Base-by-base conservation (phyloP, 768 basidiomycete genomes). In the Filobasidium floriforme region DNA sequence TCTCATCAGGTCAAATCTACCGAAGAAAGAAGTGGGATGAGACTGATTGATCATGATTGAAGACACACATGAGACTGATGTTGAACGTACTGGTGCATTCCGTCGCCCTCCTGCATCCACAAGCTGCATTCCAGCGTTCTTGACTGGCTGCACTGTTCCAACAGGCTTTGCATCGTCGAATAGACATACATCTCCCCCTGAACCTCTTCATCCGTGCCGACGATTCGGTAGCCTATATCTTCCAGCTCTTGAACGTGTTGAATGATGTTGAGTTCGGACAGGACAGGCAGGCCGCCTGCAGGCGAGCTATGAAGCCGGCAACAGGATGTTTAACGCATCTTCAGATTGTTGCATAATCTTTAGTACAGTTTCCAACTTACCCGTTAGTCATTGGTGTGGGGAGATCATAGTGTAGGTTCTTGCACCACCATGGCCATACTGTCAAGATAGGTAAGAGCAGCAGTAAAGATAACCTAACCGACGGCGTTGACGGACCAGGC, bases 1-100 rank as follows among this genome's bases (percentile, higher is more conserved):
- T 72, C 81, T 82, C 88, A 92, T 89, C 83, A 98, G 94, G 75
- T 94, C 92, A 75, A 97, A 97, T 32, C 91, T 91, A 66, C 1
- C n/a, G n/a, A n/a, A n/a, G n/a, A n/a, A n/a, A n/a, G n/a, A n/a
- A n/a, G n/a, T n/a, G n/a, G n/a, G n/a, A n/a, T n/a, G n/a, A n/a
- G n/a, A n/a, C n/a, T n/a, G n/a, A n/a, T n/a, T n/a, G n/a, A n/a
- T n/a, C n/a, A n/a, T n/a, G n/a, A n/a, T n/a, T n/a, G n/a, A n/a
- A n/a, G n/a, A n/a, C 10, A 2, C 24, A 10, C 37, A 10, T 57
- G 52, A 41, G 14, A 66, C 60, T n/a, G 71, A 66, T 28, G 49
- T 19, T 10, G 41, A 1, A 80, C 87, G 72, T 70, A 92, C 90
- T 89, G 81, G 80, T 94, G 92, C 70, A 84, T 87, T 4, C 92